Conservation (phyloP, 1,284 basidiomycete species). For the Naganishia albida region DNA sequence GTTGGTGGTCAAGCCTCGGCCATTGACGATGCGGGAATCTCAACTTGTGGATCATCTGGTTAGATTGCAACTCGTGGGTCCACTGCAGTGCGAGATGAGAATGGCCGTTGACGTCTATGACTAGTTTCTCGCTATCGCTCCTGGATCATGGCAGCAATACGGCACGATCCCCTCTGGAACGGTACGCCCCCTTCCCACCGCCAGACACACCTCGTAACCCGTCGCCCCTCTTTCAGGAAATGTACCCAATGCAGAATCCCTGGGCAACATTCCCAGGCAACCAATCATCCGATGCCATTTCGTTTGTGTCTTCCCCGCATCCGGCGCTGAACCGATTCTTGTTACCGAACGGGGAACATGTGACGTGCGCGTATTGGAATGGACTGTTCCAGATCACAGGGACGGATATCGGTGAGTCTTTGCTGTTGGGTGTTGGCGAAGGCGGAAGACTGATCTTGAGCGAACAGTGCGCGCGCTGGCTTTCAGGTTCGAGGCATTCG, state of each 20-base stretch:
- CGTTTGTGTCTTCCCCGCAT: constrained; percentile 48
- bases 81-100: neutral
- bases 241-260: constrained; percentile 34
- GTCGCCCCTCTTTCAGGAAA: constrained; percentile 36
- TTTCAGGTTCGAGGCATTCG: constrained; percentile 87
- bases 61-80: constrained; percentile 51
- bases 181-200: constrained; percentile 26
- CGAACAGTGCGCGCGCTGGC: constrained; percentile 72
- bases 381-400: constrained; percentile 88
- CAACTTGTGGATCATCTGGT: constrained; percentile 45
- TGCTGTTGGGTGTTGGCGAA: neutral
- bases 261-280: constrained; percentile 43
- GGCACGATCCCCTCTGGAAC: constrained; percentile 38
- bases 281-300: constrained; percentile 49
- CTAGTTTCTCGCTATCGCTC: constrained; percentile 75
- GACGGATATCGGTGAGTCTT: constrained; percentile 59
- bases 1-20: constrained; percentile 37
- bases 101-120: neutral
- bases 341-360: constrained; percentile 79
- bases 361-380: constrained; percentile 86
- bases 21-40: constrained; percentile 42
- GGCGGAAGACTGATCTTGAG: neutral
- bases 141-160: constrained; percentile 48
- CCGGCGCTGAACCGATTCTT: constrained; percentile 78
- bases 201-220: constrained; percentile 41